Evolutionary conservation across 148 eudicot genomes (phyloP), one percentile per base, ranked within the genome.

Genomic region (Dysphania ambrosioides): DNA sequence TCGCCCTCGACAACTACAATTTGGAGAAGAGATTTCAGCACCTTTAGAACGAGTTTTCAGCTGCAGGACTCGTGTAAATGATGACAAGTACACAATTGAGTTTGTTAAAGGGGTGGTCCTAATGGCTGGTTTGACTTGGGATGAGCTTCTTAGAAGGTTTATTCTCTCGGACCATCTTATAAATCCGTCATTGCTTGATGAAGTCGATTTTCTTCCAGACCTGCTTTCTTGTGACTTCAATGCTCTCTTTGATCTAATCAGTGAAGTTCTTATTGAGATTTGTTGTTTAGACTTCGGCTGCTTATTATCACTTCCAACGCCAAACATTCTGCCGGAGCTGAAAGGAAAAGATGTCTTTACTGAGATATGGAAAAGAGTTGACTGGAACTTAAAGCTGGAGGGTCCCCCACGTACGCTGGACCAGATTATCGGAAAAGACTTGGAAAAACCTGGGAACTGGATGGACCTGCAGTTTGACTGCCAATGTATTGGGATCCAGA

Each of bases 241-340:
- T 76, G 91, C 88, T 80, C 97, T 96, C 65, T 96, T 96, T 58
- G 97, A 90, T 75, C 86, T 89, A 74, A 83, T 92, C 53, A 86
- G 83, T 49, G 93, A 90, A 79, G 87, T 88, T 41, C 84, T 92
- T n/a, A 51, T 80, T 16, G 97, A 89, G 78, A 74, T 87, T 47
- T 88, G 91, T 75, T 87, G 84, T 66, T 74, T 75, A 24, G 76
- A 89, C 71, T 91, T 88, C 51, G 91, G 88, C 21, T 76, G 78
- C 76, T 75, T 71, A 71, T 82, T 87, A 3, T 84, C 92, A 26
- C 80, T 75, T 31, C 82, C 65, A 56, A 86, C 72, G 56, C 78
- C 73, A 31, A 81, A 74, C 44, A 74, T 82, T 72, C 78, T 61
- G n/a, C 82, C 86, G 5, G 82, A 77, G 65, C 79, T 83, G 15